These are phyloP conservation scores for Ampelocalamus luodianensis DNA, from an alignment of 176 grass and related monocot species.

Conservation along the genomic window DNA sequence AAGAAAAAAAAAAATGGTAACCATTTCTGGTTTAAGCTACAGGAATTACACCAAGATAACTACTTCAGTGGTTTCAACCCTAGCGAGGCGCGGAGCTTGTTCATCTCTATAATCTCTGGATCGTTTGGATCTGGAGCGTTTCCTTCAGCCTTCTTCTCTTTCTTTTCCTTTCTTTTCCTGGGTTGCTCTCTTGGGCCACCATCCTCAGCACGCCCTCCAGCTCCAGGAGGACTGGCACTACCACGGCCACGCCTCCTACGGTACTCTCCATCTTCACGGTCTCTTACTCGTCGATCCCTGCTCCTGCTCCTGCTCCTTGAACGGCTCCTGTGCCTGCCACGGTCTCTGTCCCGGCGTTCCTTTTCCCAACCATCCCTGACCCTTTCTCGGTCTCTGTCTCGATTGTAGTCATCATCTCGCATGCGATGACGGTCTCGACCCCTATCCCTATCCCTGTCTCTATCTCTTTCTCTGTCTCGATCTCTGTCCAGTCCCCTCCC, in stretches of 20 bases:
- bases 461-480: slow-evolving; percentile 54
- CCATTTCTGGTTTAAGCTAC: slow-evolving; percentile 18
- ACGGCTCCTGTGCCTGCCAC: slow-evolving; percentile 58
- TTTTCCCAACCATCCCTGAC: slow-evolving; percentile 63
- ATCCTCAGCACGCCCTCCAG: slow-evolving; percentile 54
- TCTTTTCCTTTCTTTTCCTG: slow-evolving; percentile 75
- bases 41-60: slow-evolving; percentile 7
- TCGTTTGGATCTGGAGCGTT: slow-evolving; percentile 64
- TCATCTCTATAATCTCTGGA: slow-evolving; percentile 77
- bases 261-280: slow-evolving; percentile 69
- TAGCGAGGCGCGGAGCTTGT: slow-evolving; percentile 66
- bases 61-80: slow-evolving; percentile 74
- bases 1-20: too few species aligned
- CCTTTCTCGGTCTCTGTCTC: slow-evolving; percentile 63
- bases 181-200: slow-evolving; percentile 54
- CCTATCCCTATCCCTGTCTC: slow-evolving; percentile 60
- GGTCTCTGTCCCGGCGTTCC: slow-evolving; percentile 64
- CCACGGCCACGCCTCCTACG: slow-evolving; percentile 60
- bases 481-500: slow-evolving; percentile 59
- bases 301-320: slow-evolving; percentile 73
- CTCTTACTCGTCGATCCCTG: slow-evolving; percentile 52
- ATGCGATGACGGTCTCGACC: slow-evolving; percentile 59
- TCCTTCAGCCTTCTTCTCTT: slow-evolving; percentile 68
- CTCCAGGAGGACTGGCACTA: slow-evolving; percentile 62
- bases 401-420: slow-evolving; percentile 62